Conservation (phyloP, 768 basidiomycete genomes). For the Agrocybe praecox region DNA sequence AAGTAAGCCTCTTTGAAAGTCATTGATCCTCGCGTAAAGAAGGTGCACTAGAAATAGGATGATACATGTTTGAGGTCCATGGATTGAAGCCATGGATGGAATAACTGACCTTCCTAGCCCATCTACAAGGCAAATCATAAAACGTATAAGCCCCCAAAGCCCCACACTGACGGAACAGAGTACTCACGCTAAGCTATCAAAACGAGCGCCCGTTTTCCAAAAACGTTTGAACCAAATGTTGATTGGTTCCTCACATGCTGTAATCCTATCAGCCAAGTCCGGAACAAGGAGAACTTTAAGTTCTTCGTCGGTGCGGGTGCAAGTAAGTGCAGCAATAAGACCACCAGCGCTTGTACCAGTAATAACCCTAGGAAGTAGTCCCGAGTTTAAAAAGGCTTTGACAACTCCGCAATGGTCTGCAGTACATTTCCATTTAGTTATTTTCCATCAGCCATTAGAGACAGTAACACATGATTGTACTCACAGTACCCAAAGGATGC, state of each 20-base stretch:
- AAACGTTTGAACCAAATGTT: conserved; percentile 72
- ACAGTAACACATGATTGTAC: conserved; percentile 21
- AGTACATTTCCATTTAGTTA: background rate
- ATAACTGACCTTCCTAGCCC: conserved; percentile 86
- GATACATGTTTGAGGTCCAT: no score
- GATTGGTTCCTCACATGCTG: conserved; percentile 80
- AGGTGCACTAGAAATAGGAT: conserved; percentile 70
- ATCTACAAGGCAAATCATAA: conserved; percentile 36
- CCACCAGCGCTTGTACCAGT: conserved; percentile 96
- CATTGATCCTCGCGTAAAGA: conserved; percentile 91
- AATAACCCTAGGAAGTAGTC: conserved; percentile 86
- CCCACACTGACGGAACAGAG: background rate
- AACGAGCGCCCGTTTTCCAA: conserved; percentile 90
- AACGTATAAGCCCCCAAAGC: no score
- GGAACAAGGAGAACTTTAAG: conserved; percentile 78
- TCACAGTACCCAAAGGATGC: conserved; percentile 93
- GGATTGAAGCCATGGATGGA: no score
- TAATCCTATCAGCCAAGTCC: conserved; percentile 80
- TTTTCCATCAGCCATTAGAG: no score
- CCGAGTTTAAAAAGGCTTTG: conserved; percentile 87
- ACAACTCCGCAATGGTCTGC: conserved; percentile 89
- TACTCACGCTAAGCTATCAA: conserved; percentile 73
- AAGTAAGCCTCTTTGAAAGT: conserved; percentile 96
- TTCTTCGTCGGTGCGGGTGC: conserved; percentile 90
- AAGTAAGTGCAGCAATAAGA: conserved; percentile 72